Conservation (phyloP, 345 rosid species). For the Corchorus olitorius region DNA sequence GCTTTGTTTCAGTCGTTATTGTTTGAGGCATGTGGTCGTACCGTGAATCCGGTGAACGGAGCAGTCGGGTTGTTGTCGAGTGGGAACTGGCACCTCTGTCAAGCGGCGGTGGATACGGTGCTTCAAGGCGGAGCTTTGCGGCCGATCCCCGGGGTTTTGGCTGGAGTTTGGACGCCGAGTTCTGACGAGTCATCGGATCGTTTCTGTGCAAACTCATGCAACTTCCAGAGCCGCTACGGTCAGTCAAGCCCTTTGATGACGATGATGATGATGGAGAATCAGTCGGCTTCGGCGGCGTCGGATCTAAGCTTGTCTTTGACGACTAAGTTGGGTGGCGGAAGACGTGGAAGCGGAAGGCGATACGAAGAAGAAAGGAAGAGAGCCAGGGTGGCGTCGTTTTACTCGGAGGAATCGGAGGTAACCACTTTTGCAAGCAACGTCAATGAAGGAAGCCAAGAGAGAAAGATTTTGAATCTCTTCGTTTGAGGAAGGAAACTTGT, state of each 20-base stretch:
- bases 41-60: slow-evolving; percentile 65
- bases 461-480: slow-evolving; percentile 68
- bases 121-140: slow-evolving; percentile 43
- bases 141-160: slow-evolving; percentile 35
- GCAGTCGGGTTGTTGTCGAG: slow-evolving; percentile 59
- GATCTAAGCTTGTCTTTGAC: slow-evolving; percentile 31
- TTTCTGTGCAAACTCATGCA: slow-evolving; percentile 21
- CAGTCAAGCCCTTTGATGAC: slow-evolving; percentile 28
- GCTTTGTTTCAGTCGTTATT: slow-evolving; percentile 62
- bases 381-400: slow-evolving; percentile 31
- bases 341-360: slow-evolving; percentile 30
- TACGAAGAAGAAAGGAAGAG: slow-evolving; percentile 24
- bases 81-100: slow-evolving; percentile 61
- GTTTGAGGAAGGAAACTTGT: slow-evolving; percentile 28
- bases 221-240: slow-evolving; percentile 6
- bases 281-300: slow-evolving; percentile 12
- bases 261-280: slow-evolving; percentile 27
- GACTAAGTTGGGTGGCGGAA: slow-evolving; percentile 22
- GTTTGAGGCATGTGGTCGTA: slow-evolving; percentile 66
- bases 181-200: slow-evolving; percentile 35
- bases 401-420: slow-evolving; percentile 38
- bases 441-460: slow-evolving; percentile 23
- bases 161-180: slow-evolving; percentile 26
- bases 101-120: slow-evolving; percentile 57
- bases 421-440: slow-evolving; percentile 36